phyloP scores from a whole-genome alignment of 2,329 filamentous ascomycete species.

The Colletotrichum phormii region DNA sequence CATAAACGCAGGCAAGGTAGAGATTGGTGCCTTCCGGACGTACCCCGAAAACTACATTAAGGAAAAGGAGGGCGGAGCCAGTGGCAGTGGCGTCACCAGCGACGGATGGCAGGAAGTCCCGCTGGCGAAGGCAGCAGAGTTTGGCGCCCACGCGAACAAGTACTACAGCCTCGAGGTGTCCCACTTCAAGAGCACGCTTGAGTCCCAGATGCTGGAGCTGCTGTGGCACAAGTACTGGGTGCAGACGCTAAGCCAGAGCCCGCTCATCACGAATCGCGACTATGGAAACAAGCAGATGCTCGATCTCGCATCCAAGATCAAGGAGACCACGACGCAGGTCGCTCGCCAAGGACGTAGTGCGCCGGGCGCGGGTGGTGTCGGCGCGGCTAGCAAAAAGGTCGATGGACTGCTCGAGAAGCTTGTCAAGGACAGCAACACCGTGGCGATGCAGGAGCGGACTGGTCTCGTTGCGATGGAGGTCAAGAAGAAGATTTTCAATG shows the following conservation, averaged over 20 bases:
- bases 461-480: conserved; percentile 71
- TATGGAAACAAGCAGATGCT: conserved; percentile 93
- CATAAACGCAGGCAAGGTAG: conserved; percentile 92
- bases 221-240: conserved; percentile 99
- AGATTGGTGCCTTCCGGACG: conserved; percentile 96
- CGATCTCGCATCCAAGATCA: conserved; percentile 86
- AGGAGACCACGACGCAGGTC: conserved; percentile 65
- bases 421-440: conserved; percentile 69
- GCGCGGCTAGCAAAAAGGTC: conserved; percentile 44
- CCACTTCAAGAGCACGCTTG: conserved; percentile 93
- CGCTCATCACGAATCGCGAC: conserved; percentile 90
- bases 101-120: conserved; percentile 84
- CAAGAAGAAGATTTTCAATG: conserved; percentile 72
- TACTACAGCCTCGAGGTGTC: conserved; percentile 95
- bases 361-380: conserved; percentile 39
- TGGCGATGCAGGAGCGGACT: conserved; percentile 72
- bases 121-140: conserved; percentile 93
- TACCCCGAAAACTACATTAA: conserved; percentile 81
- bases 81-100: conserved; percentile 49
- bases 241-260: conserved; percentile 90
- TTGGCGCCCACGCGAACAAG: conserved; percentile 88
- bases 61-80: conserved; percentile 32
- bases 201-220: conserved; percentile 85
- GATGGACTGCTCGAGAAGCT: conserved; percentile 69
- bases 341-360: conserved; percentile 46